Evolutionary conservation across 2,329 filamentous ascomycete genomes (phyloP), one percentile per base, ranked within the genome.

Genomic region (Emydomyces testavorans): DNA sequence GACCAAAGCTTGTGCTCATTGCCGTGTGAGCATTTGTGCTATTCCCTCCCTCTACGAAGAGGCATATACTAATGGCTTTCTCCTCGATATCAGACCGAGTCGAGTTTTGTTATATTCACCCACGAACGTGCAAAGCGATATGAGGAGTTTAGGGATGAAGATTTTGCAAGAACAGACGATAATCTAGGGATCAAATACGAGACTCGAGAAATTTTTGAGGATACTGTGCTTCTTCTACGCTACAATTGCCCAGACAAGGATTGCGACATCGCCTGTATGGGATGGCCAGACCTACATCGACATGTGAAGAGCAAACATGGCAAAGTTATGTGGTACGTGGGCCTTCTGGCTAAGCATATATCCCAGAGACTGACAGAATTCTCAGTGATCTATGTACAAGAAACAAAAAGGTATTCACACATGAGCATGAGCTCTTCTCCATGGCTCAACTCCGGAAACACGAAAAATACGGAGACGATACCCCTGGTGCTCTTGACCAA

Each of bases 381-480:
- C 21, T 24, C 52, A 76, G 85, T 65, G 87, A 94, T 64, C 73
- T 94, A 8, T 95, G 89, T 66, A 85, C 89, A 5, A 75, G 88
- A 51, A 89, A 95, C 71, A 98, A 98, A 69, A 95, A 94, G 62
- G 88, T 95, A 28, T 98, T 98, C 58, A 95, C 92, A 1, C 92
- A 98, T 67, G 92, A 98, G 66, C 92, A 98, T 62, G 86, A 93
- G 53, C 75, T 98, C 1, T 96, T 95, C 64, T 83, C 85, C 0
- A 76, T 80, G 52, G 77, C 81, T 53, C 86, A 90, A 56, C 72
- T 96, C 42, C 80, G 85, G 56, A 84, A 79, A 58, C 92, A 98
- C 64, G 93, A 96, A 75, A 84, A 79, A 53, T 80, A 83, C 53
- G 92, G 92, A 50, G 92, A 98, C 60, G 86, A 96, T 62, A 83